Evolutionary conservation across 1,139 yeast species (phyloP), one percentile per base, ranked within the genome.

Genomic region (Suhomyces ambrosiae): DNA sequence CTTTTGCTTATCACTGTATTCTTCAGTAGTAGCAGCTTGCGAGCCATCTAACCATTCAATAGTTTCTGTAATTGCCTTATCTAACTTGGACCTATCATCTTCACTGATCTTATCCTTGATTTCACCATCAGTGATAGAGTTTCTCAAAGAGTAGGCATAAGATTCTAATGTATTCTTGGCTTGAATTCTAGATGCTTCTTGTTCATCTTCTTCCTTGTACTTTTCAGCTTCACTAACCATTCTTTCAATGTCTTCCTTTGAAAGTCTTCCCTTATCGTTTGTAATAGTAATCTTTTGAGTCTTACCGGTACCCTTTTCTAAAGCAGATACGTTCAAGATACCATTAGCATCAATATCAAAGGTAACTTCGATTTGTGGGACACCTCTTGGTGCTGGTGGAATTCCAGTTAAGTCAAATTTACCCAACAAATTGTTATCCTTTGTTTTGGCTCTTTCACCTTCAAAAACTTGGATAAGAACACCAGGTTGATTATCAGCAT

Each of bases 81-180:
- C 49, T 48, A 75, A 64, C 44, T 68, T 60, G 40, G 68, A 74
- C 53, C 64, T 72, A 53, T 74, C 79, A 26, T 55, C 68, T 15
- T 50, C 65, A 19, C 49, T 54, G 49, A 76, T 72, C 68, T 75
- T 75, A 49, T 71, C 76, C 60, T 73, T 76, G 58, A 74, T 60
- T 46, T 71, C 70, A 42, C 74, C 74, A 47, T 72, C 77, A 48
- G 56, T 60, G 30, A 68, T 56, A 28, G 71, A 58, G 71, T 83
- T 86, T 74, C 82, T 86, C 60, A 90, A 76, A 27, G 82, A 76
- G 67, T 84, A 87, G 47, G 95, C 92, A 65, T 87, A 89, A 63
- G 88, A 84, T 72, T 90, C 97, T 56, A 90, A 79, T 38, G 79
- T 77, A 71, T 88, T 89, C 76, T 89, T 86, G 48, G 95, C 75